Conservation (phyloP, 805 yeast genomes). For the Citeromyces nyonsensis region DNA sequence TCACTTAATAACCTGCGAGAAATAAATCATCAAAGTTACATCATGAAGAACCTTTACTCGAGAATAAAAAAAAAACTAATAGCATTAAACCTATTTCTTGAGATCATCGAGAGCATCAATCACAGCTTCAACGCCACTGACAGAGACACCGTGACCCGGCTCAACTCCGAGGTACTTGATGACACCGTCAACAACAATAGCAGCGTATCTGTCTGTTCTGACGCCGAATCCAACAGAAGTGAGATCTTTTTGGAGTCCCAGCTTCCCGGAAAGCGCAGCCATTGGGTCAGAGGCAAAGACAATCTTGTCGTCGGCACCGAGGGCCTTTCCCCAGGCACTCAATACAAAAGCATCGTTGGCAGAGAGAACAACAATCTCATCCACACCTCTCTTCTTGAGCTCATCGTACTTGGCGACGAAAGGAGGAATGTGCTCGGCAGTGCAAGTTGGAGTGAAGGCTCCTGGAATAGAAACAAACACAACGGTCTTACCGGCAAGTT, state of each 20-base stretch:
- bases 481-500: slow-evolving; percentile 21
- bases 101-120: slow-evolving; percentile 4
- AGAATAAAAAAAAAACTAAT: not conserved
- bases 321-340: slow-evolving; percentile 30
- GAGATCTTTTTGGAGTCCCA: slow-evolving; percentile 43
- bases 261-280: slow-evolving; percentile 36
- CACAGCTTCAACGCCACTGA: slow-evolving; percentile 29
- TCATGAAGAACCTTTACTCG: too few species aligned
- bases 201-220: slow-evolving; percentile 61
- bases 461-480: slow-evolving; percentile 31
- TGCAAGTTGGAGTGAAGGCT: slow-evolving; percentile 33
- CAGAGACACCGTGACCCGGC: slow-evolving; percentile 23
- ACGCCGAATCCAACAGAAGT: slow-evolving; percentile 36
- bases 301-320: slow-evolving; percentile 22
- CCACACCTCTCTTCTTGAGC: slow-evolving; percentile 22
- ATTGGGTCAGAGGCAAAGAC: slow-evolving; percentile 56
- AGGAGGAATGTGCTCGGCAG: slow-evolving; percentile 25
- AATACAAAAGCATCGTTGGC: slow-evolving; percentile 25
- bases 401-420: slow-evolving; percentile 16
- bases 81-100: not conserved
- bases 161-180: slow-evolving; percentile 24
- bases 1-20: not conserved
- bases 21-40: too few species aligned
- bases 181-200: slow-evolving; percentile 34
- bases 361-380: slow-evolving; percentile 20